These are phyloP conservation scores for Cryptococcus neoformans DNA, from an alignment of 1,284 basidiomycete genomes.

Conservation along the genomic window DNA sequence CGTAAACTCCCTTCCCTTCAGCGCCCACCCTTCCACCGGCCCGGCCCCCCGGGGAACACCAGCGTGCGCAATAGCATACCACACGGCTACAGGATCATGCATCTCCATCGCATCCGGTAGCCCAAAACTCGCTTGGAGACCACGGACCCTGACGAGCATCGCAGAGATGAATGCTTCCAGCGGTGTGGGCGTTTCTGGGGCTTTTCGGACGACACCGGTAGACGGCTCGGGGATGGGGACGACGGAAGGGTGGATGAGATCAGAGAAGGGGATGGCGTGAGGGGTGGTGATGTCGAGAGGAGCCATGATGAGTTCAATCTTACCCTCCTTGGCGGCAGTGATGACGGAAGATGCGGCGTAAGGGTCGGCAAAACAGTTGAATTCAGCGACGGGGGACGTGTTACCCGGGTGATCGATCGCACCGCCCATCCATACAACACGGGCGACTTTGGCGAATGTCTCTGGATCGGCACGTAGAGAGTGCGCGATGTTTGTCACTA, in stretches of 20 bases:
- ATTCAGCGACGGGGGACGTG: constrained; percentile 78
- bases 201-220: not conserved
- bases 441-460: constrained; percentile 58
- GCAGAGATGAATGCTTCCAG: constrained; percentile 72
- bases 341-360: constrained; percentile 66
- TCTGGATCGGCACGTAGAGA: constrained; percentile 61
- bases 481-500: constrained; percentile 75
- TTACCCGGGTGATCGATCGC: constrained; percentile 91
- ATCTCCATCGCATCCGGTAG: constrained; percentile 82
- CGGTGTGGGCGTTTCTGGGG: constrained; percentile 21
- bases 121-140: constrained; percentile 60
- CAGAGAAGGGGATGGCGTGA: constrained; percentile 71
- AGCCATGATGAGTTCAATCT: constrained; percentile 61
- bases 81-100: constrained; percentile 50
- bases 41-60: constrained; percentile 11
- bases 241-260: constrained; percentile 53
- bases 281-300: constrained; percentile 77
- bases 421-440: constrained; percentile 93
- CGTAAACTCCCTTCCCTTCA: constrained; percentile 40
- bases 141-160: constrained; percentile 69
- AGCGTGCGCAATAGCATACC: constrained; percentile 57
- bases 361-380: constrained; percentile 92
- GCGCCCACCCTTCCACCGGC: constrained; percentile 34
- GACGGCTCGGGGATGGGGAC: constrained; percentile 46
- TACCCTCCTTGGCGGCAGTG: constrained; percentile 26